Evolutionary conservation across 768 basidiomycete genomes (phyloP).

Genomic region (Phylloporus scabripes): DNA sequence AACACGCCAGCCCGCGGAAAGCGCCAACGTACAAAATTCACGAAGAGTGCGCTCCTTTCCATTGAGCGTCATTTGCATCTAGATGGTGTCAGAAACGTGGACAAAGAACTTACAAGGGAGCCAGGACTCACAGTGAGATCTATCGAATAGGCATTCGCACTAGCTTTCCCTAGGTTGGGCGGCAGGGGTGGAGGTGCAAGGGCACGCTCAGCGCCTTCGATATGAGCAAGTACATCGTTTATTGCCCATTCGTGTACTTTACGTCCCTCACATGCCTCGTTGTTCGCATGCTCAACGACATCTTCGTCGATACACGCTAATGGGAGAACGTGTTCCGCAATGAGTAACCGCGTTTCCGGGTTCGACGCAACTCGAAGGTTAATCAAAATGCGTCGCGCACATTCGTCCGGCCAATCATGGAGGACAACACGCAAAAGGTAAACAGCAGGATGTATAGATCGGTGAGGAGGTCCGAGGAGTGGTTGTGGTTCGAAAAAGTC

Average conservation of each 20-base stretch:
- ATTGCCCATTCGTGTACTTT: conserved; percentile 25
- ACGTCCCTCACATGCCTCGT: conserved; percentile 4
- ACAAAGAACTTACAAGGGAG: not conserved
- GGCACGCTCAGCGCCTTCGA: conserved; percentile 49
- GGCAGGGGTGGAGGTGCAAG: conserved; percentile 60
- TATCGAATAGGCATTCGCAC: conserved; percentile 60
- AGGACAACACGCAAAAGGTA: conserved; percentile 67
- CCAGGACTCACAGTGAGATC: conserved; percentile 52
- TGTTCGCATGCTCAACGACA: conserved; percentile 3
- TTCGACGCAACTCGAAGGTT: conserved; percentile 38
- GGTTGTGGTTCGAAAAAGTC: conserved; percentile 71
- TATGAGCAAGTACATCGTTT: conserved; percentile 30
- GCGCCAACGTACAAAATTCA: conserved; percentile 49
- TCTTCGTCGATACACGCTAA: conserved; percentile 57
- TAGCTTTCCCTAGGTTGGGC: conserved; percentile 70
- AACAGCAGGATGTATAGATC: conserved; percentile 45
- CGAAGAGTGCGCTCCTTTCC: conserved; percentile 65
- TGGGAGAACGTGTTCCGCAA: conserved; percentile 69
- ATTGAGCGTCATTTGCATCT: conserved; percentile 71
- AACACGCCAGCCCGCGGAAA: conserved; percentile 59
- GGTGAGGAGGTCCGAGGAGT: conserved; percentile 25
- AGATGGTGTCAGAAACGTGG: conserved; percentile 1
- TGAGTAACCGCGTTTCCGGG: conserved; percentile 50
- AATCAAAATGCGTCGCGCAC: conserved; percentile 41
- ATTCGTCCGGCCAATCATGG: conserved; percentile 74